Evolutionary conservation across 176 grass and related monocot species (phyloP).

Genomic region (Avena insularis): DNA sequence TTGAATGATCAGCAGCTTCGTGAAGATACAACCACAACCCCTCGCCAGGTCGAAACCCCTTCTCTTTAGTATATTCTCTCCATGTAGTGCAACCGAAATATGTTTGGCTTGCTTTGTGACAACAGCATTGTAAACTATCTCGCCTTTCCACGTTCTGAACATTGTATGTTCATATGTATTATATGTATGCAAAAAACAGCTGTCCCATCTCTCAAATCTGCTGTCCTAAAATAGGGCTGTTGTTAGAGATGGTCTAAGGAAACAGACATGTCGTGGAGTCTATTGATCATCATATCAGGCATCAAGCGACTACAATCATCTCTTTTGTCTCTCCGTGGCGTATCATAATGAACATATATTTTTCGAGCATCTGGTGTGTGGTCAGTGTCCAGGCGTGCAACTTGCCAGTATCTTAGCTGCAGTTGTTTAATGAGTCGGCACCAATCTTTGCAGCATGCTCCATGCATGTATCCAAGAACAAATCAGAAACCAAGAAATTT

Average conservation of each 20-base stretch:
- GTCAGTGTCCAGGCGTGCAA: slow-evolving; percentile 53
- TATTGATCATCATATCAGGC: slow-evolving; percentile 41
- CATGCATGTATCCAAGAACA: slow-evolving; percentile 9
- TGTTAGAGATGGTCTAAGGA: not conserved
- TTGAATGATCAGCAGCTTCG: too few relatives aligned
- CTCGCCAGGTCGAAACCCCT: too few relatives aligned
- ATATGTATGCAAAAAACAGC: too few relatives aligned
- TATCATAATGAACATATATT: not conserved
- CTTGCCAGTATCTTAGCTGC: slow-evolving; percentile 35
- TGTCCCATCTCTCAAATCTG: too few relatives aligned
- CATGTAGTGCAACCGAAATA: too few relatives aligned
- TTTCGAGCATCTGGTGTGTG: slow-evolving; percentile 31
- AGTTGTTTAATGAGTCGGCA: slow-evolving; percentile 31
- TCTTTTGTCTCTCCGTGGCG: not conserved
- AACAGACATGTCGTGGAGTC: slow-evolving; percentile 34
- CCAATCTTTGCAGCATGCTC: slow-evolving; percentile 26
- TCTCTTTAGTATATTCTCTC: too few relatives aligned
- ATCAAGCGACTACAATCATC: slow-evolving; percentile 16
- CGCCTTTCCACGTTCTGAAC: too few relatives aligned
- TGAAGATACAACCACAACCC: too few relatives aligned
- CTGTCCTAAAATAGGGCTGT: too few relatives aligned
- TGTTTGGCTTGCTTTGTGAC: too few relatives aligned
- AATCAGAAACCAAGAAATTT: not conserved
- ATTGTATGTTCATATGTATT: too few relatives aligned
- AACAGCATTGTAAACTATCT: too few relatives aligned